Conservation (phyloP, 192 early-diverging fungal species). For the Phlyctochytrium bullatum region DNA sequence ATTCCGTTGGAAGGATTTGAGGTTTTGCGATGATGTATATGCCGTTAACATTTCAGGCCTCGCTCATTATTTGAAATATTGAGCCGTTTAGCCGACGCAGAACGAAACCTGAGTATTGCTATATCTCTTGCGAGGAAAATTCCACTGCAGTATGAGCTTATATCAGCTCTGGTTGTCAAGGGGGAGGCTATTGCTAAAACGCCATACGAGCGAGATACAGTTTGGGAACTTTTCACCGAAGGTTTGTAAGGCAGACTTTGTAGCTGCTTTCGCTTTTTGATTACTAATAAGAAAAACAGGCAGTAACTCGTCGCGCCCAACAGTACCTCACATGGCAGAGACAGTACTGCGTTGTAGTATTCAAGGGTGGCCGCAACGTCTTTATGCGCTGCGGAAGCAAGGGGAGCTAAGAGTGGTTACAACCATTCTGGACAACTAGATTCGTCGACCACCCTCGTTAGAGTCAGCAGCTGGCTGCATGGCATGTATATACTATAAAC, state of each 20-base stretch:
- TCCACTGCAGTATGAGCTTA: conserved; percentile 57
- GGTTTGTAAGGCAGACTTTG: conserved; percentile 9
- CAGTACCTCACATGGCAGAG: conserved; percentile 50
- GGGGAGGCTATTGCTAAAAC: not conserved
- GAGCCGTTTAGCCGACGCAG: conserved; percentile 4
- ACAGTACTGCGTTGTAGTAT: conserved; percentile 8
- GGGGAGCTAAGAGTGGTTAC: conserved; percentile 48
- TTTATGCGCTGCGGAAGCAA: conserved; percentile 46
- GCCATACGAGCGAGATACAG: conserved; percentile 45
- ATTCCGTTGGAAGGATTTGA: not conserved
- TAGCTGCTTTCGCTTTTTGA: not conserved
- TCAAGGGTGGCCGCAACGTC: conserved; percentile 33
- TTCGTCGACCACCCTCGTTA: no score
- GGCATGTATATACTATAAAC: no score
- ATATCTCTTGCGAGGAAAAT: conserved; percentile 38
- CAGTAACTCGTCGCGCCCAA: conserved; percentile 51
- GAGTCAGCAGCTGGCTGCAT: no score
- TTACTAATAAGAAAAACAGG: conserved; percentile 25
- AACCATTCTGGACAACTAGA: no score
- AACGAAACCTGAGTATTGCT: conserved; percentile 19
- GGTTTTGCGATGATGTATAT: no score
- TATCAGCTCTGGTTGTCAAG: conserved; percentile 48
- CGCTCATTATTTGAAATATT: conserved; percentile 1
- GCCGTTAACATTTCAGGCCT: not conserved
- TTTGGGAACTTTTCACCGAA: conserved; percentile 56